Evolutionary conservation across 164 flowering plant genomes (phyloP), one percentile per base, ranked within the genome.

Genomic region (Amborella trichopoda): DNA sequence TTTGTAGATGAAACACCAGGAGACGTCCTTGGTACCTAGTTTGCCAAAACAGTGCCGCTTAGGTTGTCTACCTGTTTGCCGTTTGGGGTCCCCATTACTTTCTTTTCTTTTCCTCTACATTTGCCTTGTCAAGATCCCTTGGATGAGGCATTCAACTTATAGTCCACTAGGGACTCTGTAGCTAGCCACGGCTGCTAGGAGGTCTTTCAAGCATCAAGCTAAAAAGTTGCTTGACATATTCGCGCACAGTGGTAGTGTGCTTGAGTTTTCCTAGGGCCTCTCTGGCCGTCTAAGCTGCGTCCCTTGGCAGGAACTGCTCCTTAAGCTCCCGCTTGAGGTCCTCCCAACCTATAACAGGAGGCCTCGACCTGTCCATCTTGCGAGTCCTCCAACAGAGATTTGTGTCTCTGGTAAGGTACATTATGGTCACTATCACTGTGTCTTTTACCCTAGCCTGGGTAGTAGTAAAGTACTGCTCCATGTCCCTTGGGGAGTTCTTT

Each of bases 191-290:
- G 55, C 50, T 8, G 24, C 1, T 17, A 46, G 48, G 1, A 60
- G 21, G 28, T 60, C 56, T 8, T 44, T 44, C 21, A 61, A 48
- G 0, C 25, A 4, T 65, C 48, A 13, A 65, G 11, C 48, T 56
- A 1, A n/a, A 60, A 22, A 61, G 53, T 4, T 39, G 24, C 21
- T 56, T 53, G 2, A 56, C 49, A 33, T 56, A 61, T 0, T 61
- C 59, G 1, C 46, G 25, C 14, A 56, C 28, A 0, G 19, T 11
- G 1, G 42, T 42, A 0, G 21, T 42, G 1, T 56, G 55, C 23
- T 23, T 51, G 3, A 59, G 28, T 1, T 37, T 28, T 11, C 50
- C 21, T 20, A 59, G 26, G 1, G 19, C 5, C 0, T 64, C 53
- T 1, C 53, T 4, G 2, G 68, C 58, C 9, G 25, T 1, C 64